Conservation (phyloP, 768 basidiomycete species). For the Termitomyces sp. region DNA sequence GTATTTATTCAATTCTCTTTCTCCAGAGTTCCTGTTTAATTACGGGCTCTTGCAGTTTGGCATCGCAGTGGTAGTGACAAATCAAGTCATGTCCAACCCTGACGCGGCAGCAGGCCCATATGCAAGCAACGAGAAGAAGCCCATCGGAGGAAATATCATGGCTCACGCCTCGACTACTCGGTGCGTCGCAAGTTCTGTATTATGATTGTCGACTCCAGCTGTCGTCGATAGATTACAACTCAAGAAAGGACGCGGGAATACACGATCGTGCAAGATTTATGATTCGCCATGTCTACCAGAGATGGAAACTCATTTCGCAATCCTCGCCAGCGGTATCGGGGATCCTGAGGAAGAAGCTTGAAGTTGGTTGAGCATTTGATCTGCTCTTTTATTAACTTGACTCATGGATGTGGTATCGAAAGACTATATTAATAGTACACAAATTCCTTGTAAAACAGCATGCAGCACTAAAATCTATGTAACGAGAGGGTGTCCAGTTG, state of each 20-base stretch:
- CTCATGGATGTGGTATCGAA: constrained; percentile 3
- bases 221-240: constrained; percentile 62
- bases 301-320: constrained; percentile 93
- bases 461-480: constrained; percentile 18
- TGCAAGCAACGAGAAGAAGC: constrained; percentile 91
- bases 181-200: constrained; percentile 31
- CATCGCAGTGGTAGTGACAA: constrained; percentile 94
- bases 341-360: constrained; percentile 89
- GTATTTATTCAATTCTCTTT: constrained; percentile 35
- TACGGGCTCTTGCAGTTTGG: constrained; percentile 61
- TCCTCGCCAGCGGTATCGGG: constrained; percentile 85
- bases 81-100: constrained; percentile 99
- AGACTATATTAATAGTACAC: constrained; percentile 18
- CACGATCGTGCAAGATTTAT: constrained; percentile 93
- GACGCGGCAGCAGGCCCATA: constrained; percentile 90
- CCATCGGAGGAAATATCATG: constrained; percentile 98
- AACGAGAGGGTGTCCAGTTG: constrained; percentile 37
- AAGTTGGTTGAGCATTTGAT: constrained; percentile 6
- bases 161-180: constrained; percentile 98
- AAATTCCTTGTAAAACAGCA: constrained; percentile 18
- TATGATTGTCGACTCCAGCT: constrained; percentile 4
- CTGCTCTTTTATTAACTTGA: neutral
- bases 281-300: constrained; percentile 98
- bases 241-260: constrained; percentile 87
- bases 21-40: constrained; percentile 8